A percentile compares a stretch with the other conserved stretches of the same genome.
Conservation (phyloP, 768 basidiomycete genomes). For the Lactifluus hygrophoroides region DNA sequence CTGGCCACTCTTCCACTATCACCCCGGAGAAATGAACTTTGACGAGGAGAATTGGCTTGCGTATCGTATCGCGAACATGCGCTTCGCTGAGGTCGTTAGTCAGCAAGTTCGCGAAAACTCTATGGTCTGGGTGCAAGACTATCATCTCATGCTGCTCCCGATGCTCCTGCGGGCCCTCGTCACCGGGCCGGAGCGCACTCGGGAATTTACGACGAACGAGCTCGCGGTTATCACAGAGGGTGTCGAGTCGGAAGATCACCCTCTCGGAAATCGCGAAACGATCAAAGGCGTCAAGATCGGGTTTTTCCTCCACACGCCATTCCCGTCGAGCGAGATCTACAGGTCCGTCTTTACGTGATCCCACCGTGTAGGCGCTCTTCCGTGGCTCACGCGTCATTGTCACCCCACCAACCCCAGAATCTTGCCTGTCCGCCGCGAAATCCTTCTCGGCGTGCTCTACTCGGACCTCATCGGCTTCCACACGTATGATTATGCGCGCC, state of each 20-base stretch:
- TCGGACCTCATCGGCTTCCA: constrained; percentile 99
- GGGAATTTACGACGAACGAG: constrained; percentile 52
- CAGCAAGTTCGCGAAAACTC: constrained; percentile 73
- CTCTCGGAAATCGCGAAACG: constrained; percentile 30
- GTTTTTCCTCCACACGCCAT: constrained; percentile 97
- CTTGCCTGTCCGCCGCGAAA: constrained; percentile 93
- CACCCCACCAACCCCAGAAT: constrained; percentile 48
- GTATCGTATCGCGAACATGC: constrained; percentile 92
- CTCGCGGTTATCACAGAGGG: constrained; percentile 66
- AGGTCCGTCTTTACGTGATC: constrained; percentile 44
- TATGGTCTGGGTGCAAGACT: constrained; percentile 99
- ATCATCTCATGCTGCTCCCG: constrained; percentile 95
- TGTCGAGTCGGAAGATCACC: constrained; percentile 42
- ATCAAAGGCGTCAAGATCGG: constrained; percentile 84
- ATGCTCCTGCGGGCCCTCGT: constrained; percentile 88
- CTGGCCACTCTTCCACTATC: constrained; percentile 99
- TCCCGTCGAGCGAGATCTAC: constrained; percentile 97
- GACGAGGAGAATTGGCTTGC: constrained; percentile 98
- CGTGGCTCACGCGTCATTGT: background rate
- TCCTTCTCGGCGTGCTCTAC: constrained; percentile 90
- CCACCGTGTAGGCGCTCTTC: background rate
- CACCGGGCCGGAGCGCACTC: constrained; percentile 52
- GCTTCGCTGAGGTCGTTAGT: constrained; percentile 85
- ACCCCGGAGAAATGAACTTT: constrained; percentile 99
- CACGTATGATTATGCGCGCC: constrained; percentile 98